Conservation (phyloP, 495 filamentous ascomycete species). For the Physcia stellaris region DNA sequence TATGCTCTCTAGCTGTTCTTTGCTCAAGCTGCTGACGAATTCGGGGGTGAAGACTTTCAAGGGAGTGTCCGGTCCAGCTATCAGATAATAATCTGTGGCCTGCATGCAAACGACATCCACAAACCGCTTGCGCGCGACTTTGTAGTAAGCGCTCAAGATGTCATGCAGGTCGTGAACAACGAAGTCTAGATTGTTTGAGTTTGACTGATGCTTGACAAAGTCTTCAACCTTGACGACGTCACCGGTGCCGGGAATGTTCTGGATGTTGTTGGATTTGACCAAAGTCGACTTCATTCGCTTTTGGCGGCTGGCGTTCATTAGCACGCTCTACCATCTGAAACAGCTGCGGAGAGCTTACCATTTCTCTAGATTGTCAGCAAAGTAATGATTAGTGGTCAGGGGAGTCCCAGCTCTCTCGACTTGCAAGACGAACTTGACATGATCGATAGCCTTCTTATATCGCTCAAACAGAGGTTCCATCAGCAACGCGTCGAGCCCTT, state of each 20-base stretch:
- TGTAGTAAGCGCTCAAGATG: constrained; percentile 45
- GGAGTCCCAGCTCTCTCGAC: constrained; percentile 33
- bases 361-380: constrained; percentile 35
- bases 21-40: constrained; percentile 23
- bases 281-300: constrained; percentile 15
- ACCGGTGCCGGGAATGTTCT: no score
- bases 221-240: constrained; percentile 16
- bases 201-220: constrained; percentile 2
- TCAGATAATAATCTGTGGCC: constrained; percentile 22
- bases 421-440: constrained; percentile 32
- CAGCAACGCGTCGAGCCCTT: constrained; percentile 26
- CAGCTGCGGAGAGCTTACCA: constrained; percentile 11
- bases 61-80: constrained; percentile 22
- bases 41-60: constrained; percentile 22
- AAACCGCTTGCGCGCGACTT: constrained; percentile 40
- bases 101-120: constrained; percentile 41
- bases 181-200: constrained; percentile 35
- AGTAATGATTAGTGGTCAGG: constrained; percentile 39
- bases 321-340: background rate
- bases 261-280: no score
- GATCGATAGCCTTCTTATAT: constrained; percentile 30
- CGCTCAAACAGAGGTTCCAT: constrained; percentile 26
- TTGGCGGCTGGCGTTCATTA: constrained; percentile 9
- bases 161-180: constrained; percentile 41
- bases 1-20: constrained; percentile 27